Evolutionary conservation across 2,329 filamentous ascomycete species (phyloP), one percentile per base, ranked within the genome.

Genomic region (Penicillium griseofulvum): DNA sequence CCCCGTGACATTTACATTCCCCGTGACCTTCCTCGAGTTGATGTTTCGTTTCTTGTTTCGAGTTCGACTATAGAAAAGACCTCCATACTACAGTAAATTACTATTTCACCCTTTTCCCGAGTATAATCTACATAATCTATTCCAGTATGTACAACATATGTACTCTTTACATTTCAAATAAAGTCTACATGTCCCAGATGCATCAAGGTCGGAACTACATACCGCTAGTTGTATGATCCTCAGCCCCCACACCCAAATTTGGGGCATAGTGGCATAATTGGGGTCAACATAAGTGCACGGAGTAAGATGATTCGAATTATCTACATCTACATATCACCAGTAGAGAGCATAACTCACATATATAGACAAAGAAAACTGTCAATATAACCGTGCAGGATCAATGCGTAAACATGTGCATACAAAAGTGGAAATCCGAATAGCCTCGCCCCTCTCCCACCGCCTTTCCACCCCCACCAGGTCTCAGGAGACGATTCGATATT

Each of bases 401-500:
- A 41, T 28, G 52, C 31, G 34, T 33, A 24, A 48, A 41, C 34
- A 38, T 43, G 34, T 43, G 36, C 47, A 49, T 50, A 50, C 48
- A 34, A 19, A 36, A 51, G 49, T 43, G 29, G 43, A 17, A 52
- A 60, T 64, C 59, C 57, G 61, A 64, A 65, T 66, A 65, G 58
- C 64, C 59, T 65, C 63, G 55, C 63, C 60, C 62, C 65, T 61
- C 63, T 57, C 57, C 65, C 65, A 68, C 66, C 65, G 66, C 66
- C 66, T 68, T 68, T 68, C 65, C 57, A 61, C 53, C 65, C 65
- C 65, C 66, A 66, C 66, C 58, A 63, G 45, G 48, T 52, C 48
- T 65, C 63, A 65, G 60, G 60, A 59, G 63, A 57, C 57, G n/a
- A 12, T 54, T 54, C 33, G 47, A 42, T 44, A 56, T 44, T 41